A percentile compares a stretch with the other conserved stretches of the same genome.
These are phyloP conservation scores for Trametes pubescens DNA, from an alignment of 1,284 basidiomycete genomes.

Conservation along the genomic window DNA sequence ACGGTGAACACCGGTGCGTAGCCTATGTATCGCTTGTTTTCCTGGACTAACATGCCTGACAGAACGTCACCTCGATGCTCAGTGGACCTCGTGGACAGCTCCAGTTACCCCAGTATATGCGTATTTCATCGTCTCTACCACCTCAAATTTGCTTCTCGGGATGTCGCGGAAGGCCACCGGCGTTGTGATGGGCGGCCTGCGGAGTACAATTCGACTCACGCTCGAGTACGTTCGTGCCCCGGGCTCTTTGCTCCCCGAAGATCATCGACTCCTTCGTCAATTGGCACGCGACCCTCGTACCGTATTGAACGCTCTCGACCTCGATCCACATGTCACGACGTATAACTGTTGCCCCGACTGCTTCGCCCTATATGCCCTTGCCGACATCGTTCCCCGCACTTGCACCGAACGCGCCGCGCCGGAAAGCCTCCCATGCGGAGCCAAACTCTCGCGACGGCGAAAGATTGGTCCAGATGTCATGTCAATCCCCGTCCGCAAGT, in stretches of 20 bases:
- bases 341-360: conserved; percentile 21
- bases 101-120: background rate
- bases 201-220: background rate
- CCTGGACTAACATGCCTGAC: too few relatives aligned
- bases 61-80: background rate
- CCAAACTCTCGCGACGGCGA: background rate
- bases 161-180: background rate
- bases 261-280: background rate
- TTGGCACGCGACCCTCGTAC: conserved; percentile 2
- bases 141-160: conserved; percentile 1
- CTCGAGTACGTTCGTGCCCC: background rate
- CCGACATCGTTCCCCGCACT: background rate
- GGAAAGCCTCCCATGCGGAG: conserved; percentile 2
- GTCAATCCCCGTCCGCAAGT: conserved; percentile 15
- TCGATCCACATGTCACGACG: conserved; percentile 1
- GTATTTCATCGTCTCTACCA: background rate
- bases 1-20: background rate
- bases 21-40: background rate
- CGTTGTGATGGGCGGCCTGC: background rate
- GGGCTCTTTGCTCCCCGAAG: background rate
- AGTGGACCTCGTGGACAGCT: background rate
- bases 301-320: background rate
- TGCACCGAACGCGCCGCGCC: conserved; percentile 2
- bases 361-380: conserved; percentile 13
- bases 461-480: background rate